Base-by-base conservation (phyloP, 176 grass and related monocot species). In the Bromus sterilis region DNA sequence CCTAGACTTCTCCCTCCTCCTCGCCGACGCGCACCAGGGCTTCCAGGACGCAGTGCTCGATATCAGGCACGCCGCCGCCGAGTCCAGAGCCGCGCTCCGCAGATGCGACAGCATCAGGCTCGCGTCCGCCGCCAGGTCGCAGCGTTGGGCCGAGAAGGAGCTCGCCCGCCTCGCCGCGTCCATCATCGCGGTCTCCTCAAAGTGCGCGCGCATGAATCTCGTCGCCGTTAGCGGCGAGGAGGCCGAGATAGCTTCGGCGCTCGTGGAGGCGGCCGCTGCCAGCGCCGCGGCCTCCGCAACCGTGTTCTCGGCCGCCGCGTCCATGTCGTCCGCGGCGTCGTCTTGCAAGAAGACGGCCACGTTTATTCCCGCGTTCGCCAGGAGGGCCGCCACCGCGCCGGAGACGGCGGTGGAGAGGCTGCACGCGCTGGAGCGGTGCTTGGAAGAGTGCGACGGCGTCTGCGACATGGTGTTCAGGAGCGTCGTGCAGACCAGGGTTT, bases 1-100 rank as follows among this genome's bases (percentile, higher is more conserved):
- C 37, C 88, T 93, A 2, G 80, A 96, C 14, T 76, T 63, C 11
- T 80, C 91, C 76, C 83, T 96, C 80, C 72, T 83, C 79, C 88
- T 96, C 26, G 93, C 86, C 34, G 88, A 93, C 84, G 77, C 83
- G 1, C 81, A 93, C 80, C 79, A 62, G 2, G 59, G 76, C 7
- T 93, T 96, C 85, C 73, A 87, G 6, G 69, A n/a, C n/a, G n/a
- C n/a, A 84, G 23, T 16, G 59, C 29, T 14, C 12, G 12, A 11
- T 93, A 11, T 93, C 51, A 66, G 34, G 2, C 24, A 42, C 2
- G 56, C 56, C 61, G 37, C 44, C 1, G 77, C 72, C 2, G 85
- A 90, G 36, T 70, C 59, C 0, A 39, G 33, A 4, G 32, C 73
- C 4, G 85, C 83, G 1, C 21, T 93, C 4, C 60, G 86, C 2